A percentile compares a stretch with the other conserved stretches of the same genome.
Conservation (phyloP, 768 basidiomycete genomes). For the Leccinum uliginosum region DNA sequence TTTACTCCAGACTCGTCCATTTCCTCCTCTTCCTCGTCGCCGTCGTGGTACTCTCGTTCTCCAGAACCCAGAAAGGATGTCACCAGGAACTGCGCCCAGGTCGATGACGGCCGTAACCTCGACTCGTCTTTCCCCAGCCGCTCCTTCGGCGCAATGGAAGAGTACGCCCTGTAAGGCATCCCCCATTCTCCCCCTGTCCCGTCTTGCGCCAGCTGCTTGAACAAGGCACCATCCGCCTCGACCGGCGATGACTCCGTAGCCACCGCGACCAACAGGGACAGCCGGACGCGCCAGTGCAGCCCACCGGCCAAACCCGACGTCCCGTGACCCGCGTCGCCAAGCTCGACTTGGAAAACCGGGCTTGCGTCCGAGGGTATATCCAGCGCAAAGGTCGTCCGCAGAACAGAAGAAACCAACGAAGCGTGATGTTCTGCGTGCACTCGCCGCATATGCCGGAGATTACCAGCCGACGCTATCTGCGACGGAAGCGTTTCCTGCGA, state of each 20-base stretch:
- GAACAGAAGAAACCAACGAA: constrained; percentile 64
- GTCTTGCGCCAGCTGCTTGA: constrained; percentile 53
- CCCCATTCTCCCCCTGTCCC: constrained; percentile 71
- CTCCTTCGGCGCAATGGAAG: constrained; percentile 58
- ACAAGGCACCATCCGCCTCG: constrained; percentile 48
- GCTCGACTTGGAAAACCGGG: constrained; percentile 73
- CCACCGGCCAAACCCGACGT: constrained; percentile 50
- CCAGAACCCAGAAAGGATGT: constrained; percentile 35
- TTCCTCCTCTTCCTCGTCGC: constrained; percentile 34
- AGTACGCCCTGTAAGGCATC: constrained; percentile 56
- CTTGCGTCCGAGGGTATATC: constrained; percentile 92
- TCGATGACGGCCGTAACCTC: constrained; percentile 3
- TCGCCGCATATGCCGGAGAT: constrained; percentile 55
- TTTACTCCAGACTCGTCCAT: constrained; percentile 34
- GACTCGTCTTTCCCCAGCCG: constrained; percentile 22
- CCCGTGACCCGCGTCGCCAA: constrained; percentile 34
- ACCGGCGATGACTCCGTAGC: constrained; percentile 42
- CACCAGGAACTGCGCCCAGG: constrained; percentile 41
- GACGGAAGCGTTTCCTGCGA: constrained; percentile 81
- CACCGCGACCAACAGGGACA: constrained; percentile 82
- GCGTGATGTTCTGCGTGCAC: constrained; percentile 85
- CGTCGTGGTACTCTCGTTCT: constrained; percentile 57
- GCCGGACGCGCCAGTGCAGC: constrained; percentile 83
- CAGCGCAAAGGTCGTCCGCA: constrained; percentile 80
- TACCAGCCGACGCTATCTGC: constrained; percentile 45